Evolutionary conservation across 2,329 filamentous ascomycete genomes (phyloP).

Genomic region (Microsporum ferrugineum): DNA sequence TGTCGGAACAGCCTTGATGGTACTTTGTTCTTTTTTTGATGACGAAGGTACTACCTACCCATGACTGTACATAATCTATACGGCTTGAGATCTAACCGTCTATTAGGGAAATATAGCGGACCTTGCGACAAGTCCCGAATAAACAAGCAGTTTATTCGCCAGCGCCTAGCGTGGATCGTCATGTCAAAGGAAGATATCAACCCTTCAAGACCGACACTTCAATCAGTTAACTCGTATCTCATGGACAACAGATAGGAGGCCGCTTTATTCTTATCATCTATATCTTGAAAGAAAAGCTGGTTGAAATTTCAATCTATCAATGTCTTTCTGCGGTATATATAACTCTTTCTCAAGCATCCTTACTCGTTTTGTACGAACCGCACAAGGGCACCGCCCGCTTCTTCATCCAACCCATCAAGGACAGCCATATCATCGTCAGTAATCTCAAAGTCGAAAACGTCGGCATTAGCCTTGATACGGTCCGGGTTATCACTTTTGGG

Average conservation of each 20-base stretch:
- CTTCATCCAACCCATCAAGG: slow-evolving; percentile 43
- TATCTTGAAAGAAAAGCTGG: no score
- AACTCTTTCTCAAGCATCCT: slow-evolving; percentile 7
- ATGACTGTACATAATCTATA: slow-evolving; percentile 1
- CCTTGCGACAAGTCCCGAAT: slow-evolving; percentile 31
- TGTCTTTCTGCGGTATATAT: no score
- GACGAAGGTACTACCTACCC: slow-evolving; percentile 43
- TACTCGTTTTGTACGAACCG: slow-evolving; percentile 35
- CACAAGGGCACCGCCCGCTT: slow-evolving; percentile 37
- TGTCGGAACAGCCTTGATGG: slow-evolving; percentile 61
- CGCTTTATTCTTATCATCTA: background rate
- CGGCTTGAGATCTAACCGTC: background rate
- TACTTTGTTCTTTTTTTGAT: slow-evolving; percentile 63
- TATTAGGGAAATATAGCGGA: slow-evolving; percentile 23
- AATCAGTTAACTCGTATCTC: slow-evolving; percentile 83
- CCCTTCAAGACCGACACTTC: slow-evolving; percentile 71
- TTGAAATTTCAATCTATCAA: no score
- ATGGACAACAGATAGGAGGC: slow-evolving; percentile 43
- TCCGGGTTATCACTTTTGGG: slow-evolving; percentile 61
- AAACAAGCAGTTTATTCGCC: slow-evolving; percentile 66
- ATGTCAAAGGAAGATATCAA: slow-evolving; percentile 67
- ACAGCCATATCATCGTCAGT: slow-evolving; percentile 45
- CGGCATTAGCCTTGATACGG: slow-evolving; percentile 54
- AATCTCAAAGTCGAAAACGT: slow-evolving; percentile 52
- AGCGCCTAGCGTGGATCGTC: slow-evolving; percentile 70